Percentiles rank a stretch among this genome's conserved stretches.
These are phyloP conservation scores for Trichoderma sp. DNA, from an alignment of 2,329 filamentous ascomycete genomes.

Conservation along the genomic window DNA sequence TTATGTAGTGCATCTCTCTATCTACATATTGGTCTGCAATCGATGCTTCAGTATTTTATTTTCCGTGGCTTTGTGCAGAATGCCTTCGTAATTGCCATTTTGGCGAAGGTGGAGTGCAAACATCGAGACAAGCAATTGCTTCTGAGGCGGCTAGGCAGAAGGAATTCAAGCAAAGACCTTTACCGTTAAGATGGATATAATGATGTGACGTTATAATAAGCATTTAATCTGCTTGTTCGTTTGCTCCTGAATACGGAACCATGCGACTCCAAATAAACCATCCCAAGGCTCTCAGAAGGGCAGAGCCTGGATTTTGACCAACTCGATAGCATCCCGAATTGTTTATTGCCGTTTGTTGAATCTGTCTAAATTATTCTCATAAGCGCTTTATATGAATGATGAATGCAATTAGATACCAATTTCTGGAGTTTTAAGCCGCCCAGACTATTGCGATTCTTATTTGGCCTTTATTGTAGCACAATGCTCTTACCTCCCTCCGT, in stretches of 20 bases:
- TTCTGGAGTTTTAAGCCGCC: not conserved
- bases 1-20: too few relatives aligned
- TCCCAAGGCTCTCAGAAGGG: too few relatives aligned
- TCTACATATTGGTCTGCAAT: too few relatives aligned
- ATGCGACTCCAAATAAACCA: not conserved
- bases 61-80: too few relatives aligned
- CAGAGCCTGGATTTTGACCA: not conserved
- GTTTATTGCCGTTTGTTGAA: accelerated
- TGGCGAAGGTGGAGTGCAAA: too few relatives aligned
- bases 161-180: not conserved
- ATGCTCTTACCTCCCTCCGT: too few relatives aligned
- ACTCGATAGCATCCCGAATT: not conserved
- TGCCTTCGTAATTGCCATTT: too few relatives aligned
- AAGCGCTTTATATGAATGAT: not conserved
- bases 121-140: too few relatives aligned
- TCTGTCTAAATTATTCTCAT: not conserved
- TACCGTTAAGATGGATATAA: not conserved
- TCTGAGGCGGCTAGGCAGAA: too few relatives aligned
- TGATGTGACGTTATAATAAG: not conserved
- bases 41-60: too few relatives aligned
- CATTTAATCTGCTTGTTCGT: not conserved
- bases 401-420: not conserved
- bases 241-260: not conserved
- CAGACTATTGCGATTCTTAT: not conserved
- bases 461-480: not conserved